These are phyloP conservation scores for Sicyos baderoa DNA, from an alignment of 306 rosid species.

Conservation along the genomic window DNA sequence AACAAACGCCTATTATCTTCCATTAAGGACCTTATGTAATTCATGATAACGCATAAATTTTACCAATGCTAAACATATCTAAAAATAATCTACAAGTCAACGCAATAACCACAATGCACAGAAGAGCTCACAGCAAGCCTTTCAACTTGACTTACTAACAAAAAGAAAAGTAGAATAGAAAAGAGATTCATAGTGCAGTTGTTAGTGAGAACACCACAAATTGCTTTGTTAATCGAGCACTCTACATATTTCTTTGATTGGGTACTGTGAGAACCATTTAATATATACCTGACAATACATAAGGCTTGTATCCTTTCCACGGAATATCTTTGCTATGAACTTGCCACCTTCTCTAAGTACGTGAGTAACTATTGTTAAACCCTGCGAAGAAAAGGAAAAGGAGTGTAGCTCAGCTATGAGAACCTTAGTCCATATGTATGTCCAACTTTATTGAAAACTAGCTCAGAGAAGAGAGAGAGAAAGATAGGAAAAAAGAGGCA, in stretches of 20 bases:
- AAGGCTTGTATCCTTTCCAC: slow-evolving; percentile 94
- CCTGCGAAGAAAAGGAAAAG: slow-evolving; percentile 37
- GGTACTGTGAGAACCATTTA: slow-evolving; percentile 21
- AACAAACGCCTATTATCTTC: slow-evolving; percentile 4
- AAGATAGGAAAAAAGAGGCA: not conserved
- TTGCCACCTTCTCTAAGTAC: slow-evolving; percentile 89
- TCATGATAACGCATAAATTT: not conserved
- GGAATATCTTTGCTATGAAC: slow-evolving; percentile 90
- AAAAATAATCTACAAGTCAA: not conserved
- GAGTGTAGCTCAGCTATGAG: not conserved
- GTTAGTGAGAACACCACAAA: not conserved
- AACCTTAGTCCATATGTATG: not conserved
- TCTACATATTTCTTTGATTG: not conserved
- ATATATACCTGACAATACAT: slow-evolving; percentile 75
- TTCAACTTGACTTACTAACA: not conserved
- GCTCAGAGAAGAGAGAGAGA: not conserved
- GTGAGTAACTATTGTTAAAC: slow-evolving; percentile 68
- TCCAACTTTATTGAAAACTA: slow-evolving; percentile 1
- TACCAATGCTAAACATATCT: not conserved
- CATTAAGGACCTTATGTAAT: not conserved
- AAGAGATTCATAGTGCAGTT: slow-evolving; percentile 5
- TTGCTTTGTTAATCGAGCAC: not conserved
- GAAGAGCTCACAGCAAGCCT: not conserved
- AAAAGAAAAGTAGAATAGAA: not conserved
- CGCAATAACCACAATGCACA: not conserved